Percentiles rank a stretch among this genome's conserved stretches.
phyloP scores from a whole-genome alignment of 2,329 filamentous ascomycete genomes.

The Pestalotiopsis sp. region DNA sequence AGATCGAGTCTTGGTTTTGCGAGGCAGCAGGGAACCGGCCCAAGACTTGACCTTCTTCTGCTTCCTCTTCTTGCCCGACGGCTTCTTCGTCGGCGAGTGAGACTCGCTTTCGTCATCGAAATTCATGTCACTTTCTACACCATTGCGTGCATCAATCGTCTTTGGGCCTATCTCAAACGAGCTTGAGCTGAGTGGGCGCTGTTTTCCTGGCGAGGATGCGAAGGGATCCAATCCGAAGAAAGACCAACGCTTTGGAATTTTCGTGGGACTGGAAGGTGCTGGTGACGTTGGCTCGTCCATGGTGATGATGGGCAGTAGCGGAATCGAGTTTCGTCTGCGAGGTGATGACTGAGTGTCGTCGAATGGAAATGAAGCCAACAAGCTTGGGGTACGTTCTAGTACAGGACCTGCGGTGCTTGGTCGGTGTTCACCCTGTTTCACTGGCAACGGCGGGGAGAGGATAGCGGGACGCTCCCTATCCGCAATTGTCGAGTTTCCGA shows the following conservation, averaged over 20 bases:
- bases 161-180: constrained; percentile 43
- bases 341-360: constrained; percentile 38
- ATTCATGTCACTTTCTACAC: constrained; percentile 17
- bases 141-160: constrained; percentile 17
- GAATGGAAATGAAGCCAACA: constrained; percentile 28
- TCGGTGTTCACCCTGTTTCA: constrained; percentile 50
- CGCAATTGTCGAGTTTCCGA: constrained; percentile 46
- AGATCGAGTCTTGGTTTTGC: constrained; percentile 57
- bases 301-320: constrained; percentile 50
- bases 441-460: constrained; percentile 42
- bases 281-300: constrained; percentile 33
- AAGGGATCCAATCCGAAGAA: constrained; percentile 65
- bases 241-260: constrained; percentile 60
- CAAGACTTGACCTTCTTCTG: constrained; percentile 78
- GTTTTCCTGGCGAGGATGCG: constrained; percentile 48
- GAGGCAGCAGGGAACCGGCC: constrained; percentile 68
- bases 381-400: constrained; percentile 53
- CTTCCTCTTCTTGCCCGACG: constrained; percentile 50
- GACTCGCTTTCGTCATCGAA: constrained; percentile 29
- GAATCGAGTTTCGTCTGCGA: constrained; percentile 62
- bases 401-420: constrained; percentile 75
- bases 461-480: constrained; percentile 42
- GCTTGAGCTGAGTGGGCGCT: constrained; percentile 49
- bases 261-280: constrained; percentile 50
- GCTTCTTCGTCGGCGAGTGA: constrained; percentile 29